Evolutionary conservation across 1,139 yeast species (phyloP).

Genomic region (Meyerozyma elateridarum): DNA sequence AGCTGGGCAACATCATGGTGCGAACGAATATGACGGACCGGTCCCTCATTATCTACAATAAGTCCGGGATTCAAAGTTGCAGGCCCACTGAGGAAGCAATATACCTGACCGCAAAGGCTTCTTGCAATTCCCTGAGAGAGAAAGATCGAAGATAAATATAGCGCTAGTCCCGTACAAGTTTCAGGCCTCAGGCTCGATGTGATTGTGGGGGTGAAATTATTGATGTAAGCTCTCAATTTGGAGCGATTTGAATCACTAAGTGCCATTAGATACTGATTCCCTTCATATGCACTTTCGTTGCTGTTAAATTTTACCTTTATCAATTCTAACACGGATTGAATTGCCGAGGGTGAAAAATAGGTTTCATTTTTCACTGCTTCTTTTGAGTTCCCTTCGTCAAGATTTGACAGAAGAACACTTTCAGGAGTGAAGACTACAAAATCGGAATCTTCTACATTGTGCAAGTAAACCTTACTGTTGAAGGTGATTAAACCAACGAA

Average conservation of each 20-base stretch:
- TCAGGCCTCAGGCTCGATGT: slow-evolving; percentile 26
- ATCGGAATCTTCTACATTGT: slow-evolving; percentile 12
- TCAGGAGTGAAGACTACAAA: too few species aligned
- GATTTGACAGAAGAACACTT: too few species aligned
- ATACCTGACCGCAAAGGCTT: slow-evolving; percentile 22
- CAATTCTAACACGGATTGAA: too few species aligned
- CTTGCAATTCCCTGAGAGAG: slow-evolving; percentile 17
- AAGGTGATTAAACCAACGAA: slow-evolving; percentile 26
- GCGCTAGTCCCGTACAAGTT: slow-evolving; percentile 31
- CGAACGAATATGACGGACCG: slow-evolving; percentile 21
- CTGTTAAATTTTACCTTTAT: too few species aligned
- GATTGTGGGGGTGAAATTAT: slow-evolving; percentile 18
- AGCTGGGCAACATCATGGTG: slow-evolving; percentile 32
- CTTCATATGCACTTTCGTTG: too few species aligned
- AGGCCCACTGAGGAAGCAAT: slow-evolving; percentile 33
- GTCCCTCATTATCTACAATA: slow-evolving; percentile 18
- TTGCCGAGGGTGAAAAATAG: too few species aligned
- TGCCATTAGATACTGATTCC: too few species aligned
- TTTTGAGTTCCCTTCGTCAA: too few species aligned
- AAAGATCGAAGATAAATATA: slow-evolving; percentile 20
- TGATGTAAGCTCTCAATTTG: slow-evolving; percentile 12
- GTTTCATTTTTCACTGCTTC: too few species aligned
- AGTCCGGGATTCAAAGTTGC: slow-evolving; percentile 32
- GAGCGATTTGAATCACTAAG: slow-evolving; percentile 5
- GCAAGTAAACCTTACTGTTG: slow-evolving; percentile 25